Percentiles rank a stretch among this genome's conserved stretches.
phyloP scores from a whole-genome alignment of 2,329 filamentous ascomycete genomes.

The Alternaria triticimaculans region DNA sequence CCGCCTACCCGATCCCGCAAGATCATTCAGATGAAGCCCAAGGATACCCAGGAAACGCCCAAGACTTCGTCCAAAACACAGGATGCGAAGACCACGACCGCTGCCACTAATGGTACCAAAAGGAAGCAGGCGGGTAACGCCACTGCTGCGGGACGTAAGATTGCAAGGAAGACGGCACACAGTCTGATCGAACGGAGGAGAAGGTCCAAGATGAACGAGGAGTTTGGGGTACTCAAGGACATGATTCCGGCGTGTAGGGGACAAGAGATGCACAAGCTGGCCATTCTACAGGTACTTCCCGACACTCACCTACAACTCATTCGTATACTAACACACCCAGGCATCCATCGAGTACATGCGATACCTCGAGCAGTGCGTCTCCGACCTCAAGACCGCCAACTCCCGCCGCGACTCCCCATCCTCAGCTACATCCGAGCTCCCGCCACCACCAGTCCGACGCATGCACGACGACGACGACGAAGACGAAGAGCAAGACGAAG shows the following conservation, averaged over 20 bases:
- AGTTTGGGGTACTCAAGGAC: constrained; percentile 89
- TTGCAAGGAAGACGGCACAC: constrained; percentile 93
- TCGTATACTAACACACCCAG: constrained; percentile 42
- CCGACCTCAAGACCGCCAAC: constrained; percentile 69
- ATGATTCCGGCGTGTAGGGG: constrained; percentile 97
- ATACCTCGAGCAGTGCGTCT: constrained; percentile 88
- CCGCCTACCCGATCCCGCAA: constrained; percentile 91
- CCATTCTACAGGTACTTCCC: constrained; percentile 81
- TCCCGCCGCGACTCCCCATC: constrained; percentile 37
- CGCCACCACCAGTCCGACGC: constrained; percentile 24
- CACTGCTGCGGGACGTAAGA: constrained; percentile 90
- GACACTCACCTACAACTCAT: too few relatives aligned
- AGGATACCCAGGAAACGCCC: constrained; percentile 34
- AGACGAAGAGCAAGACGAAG: constrained; percentile 58
- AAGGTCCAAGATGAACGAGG: constrained; percentile 98
- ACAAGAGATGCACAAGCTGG: constrained; percentile 95
- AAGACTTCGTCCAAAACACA: constrained; percentile 28
- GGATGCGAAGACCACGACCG: constrained; percentile 29
- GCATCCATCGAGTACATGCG: constrained; percentile 95
- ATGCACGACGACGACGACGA: constrained; percentile 51
- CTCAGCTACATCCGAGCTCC: constrained; percentile 33
- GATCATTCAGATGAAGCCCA: constrained; percentile 97
- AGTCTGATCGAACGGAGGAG: constrained; percentile 90
- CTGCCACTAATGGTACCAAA: constrained; percentile 59
- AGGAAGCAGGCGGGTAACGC: constrained; percentile 74